Evolutionary conservation across 2,329 filamentous ascomycete species (phyloP).

Genomic region (Colletotrichum caudatum): DNA sequence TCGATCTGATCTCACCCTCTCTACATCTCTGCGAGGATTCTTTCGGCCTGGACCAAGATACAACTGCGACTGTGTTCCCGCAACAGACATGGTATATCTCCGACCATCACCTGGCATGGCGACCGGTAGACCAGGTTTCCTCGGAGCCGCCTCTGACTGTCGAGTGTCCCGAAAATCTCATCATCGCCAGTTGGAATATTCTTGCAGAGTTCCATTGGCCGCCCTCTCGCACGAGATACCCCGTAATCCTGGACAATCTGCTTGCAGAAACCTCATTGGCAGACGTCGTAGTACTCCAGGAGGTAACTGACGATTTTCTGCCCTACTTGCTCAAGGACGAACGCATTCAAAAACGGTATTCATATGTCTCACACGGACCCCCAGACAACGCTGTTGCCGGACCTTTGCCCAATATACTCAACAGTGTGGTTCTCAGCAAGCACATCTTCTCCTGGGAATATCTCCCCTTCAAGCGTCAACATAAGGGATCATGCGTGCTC

Average conservation of each 20-base stretch:
- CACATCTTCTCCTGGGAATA: conserved; percentile 67
- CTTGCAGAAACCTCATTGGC: conserved; percentile 56
- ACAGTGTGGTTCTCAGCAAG: conserved; percentile 70
- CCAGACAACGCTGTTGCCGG: conserved; percentile 63
- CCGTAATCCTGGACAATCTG: conserved; percentile 58
- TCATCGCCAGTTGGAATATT: conserved; percentile 66
- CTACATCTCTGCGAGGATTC: conserved; percentile 13
- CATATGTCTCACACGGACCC: conserved; percentile 69
- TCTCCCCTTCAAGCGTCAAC: conserved; percentile 64
- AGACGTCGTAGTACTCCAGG: conserved; percentile 68
- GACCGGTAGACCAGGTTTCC: background rate
- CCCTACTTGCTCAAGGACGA: conserved; percentile 63
- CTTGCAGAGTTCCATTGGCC: conserved; percentile 64
- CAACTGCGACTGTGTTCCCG: background rate
- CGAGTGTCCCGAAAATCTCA: conserved; percentile 43
- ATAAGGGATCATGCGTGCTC: conserved; percentile 60
- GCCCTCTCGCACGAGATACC: conserved; percentile 56
- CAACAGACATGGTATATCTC: conserved; percentile 27
- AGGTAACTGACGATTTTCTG: conserved; percentile 74
- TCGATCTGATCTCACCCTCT: conserved; percentile 52
- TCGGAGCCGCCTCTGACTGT: background rate
- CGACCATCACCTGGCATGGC: conserved; percentile 23
- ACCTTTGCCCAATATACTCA: conserved; percentile 70
- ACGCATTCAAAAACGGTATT: conserved; percentile 61
- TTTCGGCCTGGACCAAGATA: background rate